Evolutionary conservation across 2,329 filamentous ascomycete species (phyloP), one percentile per base, ranked within the genome.

Genomic region (Lachnellula subtilissima): DNA sequence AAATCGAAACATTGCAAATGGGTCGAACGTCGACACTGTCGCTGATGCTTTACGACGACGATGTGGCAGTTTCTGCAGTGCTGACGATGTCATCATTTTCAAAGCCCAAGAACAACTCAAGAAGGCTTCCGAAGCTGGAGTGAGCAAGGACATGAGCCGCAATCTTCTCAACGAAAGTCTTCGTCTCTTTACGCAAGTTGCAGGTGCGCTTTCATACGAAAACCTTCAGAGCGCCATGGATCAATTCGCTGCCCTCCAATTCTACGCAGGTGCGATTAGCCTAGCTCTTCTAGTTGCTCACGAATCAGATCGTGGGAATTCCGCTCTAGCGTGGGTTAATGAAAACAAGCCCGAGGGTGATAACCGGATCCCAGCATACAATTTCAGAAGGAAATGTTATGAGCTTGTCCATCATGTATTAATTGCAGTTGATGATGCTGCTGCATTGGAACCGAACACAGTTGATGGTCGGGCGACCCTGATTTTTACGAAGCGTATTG

Each of bases 51-150:
- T 99, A 50, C 84, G 94, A 48, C 82, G 94, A 65, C 84, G 92
- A 65, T 99, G 94, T 65, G 95, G 94, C 60, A 97, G 89, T 73
- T 99, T 99, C 80, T 99, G 94, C 72, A 97, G 92, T 67, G 86
- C 93, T 0, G 93, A 99, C 62, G 94, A 99, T 74, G 94, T 97
- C 1, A 86, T 97, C 61, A 93, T 97, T 64, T 99, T 99, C 84
- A 97, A 96, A 73, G 94, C 94, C 0, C 93, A 97, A 70, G 94
- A 99, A 72, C 89, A 93, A 66, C 77, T 97, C 52, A 95, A 96
- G 77, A 84, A 90, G 64, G 93, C 93, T 1, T 85, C 86, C 2
- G 92, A 97, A 70, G 84, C 89, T 48, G 84, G 85, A 9, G 76
- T 80, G 4, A 90, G 91, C 67, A 85, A 85, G 4, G 93, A 92